phyloP scores from a whole-genome alignment of 257 asterid species.

The Solanum lycopersicoides region DNA sequence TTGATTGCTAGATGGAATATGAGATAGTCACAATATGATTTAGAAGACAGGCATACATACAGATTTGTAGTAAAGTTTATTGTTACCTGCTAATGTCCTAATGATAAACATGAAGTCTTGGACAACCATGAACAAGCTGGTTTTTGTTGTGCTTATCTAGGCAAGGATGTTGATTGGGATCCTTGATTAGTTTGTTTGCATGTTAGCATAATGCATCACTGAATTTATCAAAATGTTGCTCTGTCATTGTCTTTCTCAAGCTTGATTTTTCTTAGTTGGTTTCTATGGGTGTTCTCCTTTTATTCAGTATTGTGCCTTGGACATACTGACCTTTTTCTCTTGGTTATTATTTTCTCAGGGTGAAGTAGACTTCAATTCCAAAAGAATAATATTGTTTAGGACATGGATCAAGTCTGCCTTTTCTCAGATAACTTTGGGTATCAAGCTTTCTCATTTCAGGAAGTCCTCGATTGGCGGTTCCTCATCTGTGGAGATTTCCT shows the following conservation, averaged over 20 bases:
- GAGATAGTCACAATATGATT: not conserved
- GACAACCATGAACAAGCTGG: not conserved
- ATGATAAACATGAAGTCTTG: not conserved
- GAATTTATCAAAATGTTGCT: not conserved
- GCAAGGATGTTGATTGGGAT: not conserved
- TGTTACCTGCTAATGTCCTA: not conserved
- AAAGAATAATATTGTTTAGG: slow-evolving; percentile 43
- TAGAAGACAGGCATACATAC: not conserved
- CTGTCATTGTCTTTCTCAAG: not conserved
- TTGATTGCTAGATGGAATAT: not conserved
- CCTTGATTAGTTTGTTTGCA: not conserved
- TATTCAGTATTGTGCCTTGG: not conserved
- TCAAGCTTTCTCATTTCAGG: slow-evolving; percentile 61
- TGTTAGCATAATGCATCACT: not conserved
- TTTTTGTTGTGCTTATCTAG: not conserved
- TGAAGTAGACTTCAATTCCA: slow-evolving; percentile 27
- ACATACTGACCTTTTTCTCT: not conserved
- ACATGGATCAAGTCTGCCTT: slow-evolving; percentile 82
- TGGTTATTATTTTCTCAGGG: slow-evolving; percentile 34
- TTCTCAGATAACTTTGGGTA: slow-evolving; percentile 65
- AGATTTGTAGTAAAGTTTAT: not conserved
- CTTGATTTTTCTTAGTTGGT: not conserved
- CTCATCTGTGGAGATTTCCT: slow-evolving; percentile 63
- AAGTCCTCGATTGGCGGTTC: slow-evolving; percentile 85
- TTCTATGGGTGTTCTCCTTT: not conserved